A percentile compares a stretch with the other conserved stretches of the same genome.
Evolutionary conservation across 1,284 basidiomycete genomes (phyloP).

Genomic region (Porodaedalea pini): DNA sequence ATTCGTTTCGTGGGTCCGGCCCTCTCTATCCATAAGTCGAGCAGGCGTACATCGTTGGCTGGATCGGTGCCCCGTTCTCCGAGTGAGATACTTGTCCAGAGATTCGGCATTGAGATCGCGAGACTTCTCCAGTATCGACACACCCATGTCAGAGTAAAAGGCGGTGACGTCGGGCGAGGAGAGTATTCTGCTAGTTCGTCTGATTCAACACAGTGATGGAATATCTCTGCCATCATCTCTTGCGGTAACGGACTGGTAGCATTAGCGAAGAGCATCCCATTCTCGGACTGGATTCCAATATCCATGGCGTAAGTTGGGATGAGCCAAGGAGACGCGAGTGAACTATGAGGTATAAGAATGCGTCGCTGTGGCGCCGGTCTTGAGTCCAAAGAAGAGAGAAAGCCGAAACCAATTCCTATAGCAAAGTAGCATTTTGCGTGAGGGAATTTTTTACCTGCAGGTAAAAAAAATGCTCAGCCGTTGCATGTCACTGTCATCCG

Average conservation of each 20-base stretch:
- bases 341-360: no score
- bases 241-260: conserved; percentile 7
- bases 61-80: conserved; percentile 11
- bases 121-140: conserved; percentile 14
- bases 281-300: not conserved
- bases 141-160: conserved; percentile 16
- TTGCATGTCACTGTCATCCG: no score
- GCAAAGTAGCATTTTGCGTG: no score
- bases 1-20: conserved; percentile 1
- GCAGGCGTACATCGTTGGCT: conserved; percentile 7
- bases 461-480: no score
- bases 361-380: no score
- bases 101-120: conserved; percentile 1
- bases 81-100: conserved; percentile 15
- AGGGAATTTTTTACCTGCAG: no score
- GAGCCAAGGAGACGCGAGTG: no score
- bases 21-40: conserved; percentile 10
- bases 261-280: conserved; percentile 9
- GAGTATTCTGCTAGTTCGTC: not conserved
- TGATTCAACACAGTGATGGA: conserved; percentile 6
- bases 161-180: conserved; percentile 2
- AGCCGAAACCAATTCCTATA: no score
- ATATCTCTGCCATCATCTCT: conserved; percentile 10
- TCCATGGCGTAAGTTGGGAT: no score
- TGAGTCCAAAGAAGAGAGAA: no score